Evolutionary conservation across 2,329 filamentous ascomycete species (phyloP).

Genomic region (Hypoxylon sp.): DNA sequence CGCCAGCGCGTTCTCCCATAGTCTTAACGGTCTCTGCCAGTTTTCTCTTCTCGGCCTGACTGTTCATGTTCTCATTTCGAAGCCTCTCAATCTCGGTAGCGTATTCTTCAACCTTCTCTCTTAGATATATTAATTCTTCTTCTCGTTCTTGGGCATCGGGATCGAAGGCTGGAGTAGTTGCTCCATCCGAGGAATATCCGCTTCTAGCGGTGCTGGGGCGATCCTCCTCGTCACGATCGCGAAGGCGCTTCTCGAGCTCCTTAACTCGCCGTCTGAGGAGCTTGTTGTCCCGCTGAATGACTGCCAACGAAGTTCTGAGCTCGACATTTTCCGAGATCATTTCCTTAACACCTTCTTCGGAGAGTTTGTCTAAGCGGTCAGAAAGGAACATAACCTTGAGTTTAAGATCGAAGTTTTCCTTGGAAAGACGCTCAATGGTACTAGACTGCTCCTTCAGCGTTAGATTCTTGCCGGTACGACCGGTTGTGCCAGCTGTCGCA

Average conservation of each 20-base stretch:
- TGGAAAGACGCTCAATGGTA: slow-evolving; percentile 94
- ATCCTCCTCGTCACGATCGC: slow-evolving; percentile 72
- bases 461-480: slow-evolving; percentile 76
- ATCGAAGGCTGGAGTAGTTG: slow-evolving; percentile 69
- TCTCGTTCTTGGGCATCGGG: slow-evolving; percentile 79
- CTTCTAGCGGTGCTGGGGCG: slow-evolving; percentile 73
- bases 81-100: slow-evolving; percentile 87
- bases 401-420: slow-evolving; percentile 98
- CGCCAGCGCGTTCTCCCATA: slow-evolving; percentile 63
- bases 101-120: slow-evolving; percentile 88
- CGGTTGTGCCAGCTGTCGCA: slow-evolving; percentile 61
- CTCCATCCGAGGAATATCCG: slow-evolving; percentile 70
- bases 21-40: slow-evolving; percentile 83
- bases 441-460: slow-evolving; percentile 98
- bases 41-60: slow-evolving; percentile 88
- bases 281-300: slow-evolving; percentile 92
- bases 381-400: slow-evolving; percentile 98
- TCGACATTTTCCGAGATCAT: slow-evolving; percentile 99
- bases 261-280: slow-evolving; percentile 83
- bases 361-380: slow-evolving; percentile 91
- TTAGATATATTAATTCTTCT: slow-evolving; percentile 86
- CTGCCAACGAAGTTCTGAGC: slow-evolving; percentile 89
- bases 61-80: slow-evolving; percentile 80
- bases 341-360: slow-evolving; percentile 96
- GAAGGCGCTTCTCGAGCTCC: slow-evolving; percentile 85